phyloP scores from a whole-genome alignment of 305 asterid species.

The Fraxinus baroniana region DNA sequence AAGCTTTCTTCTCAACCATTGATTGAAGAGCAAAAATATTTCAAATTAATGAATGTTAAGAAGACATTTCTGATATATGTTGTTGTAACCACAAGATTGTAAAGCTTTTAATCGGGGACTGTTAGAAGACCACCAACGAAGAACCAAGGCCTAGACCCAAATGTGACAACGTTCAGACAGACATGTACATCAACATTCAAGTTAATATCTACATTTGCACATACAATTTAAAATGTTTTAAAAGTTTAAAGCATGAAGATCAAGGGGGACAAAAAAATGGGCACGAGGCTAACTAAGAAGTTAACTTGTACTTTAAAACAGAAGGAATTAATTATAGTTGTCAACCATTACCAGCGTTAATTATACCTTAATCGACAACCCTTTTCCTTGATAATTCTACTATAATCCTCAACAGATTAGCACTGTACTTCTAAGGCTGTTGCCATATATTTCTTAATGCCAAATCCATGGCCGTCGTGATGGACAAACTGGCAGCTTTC shows the following conservation, averaged over 20 bases:
- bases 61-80: neutral
- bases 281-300: slow-evolving; percentile 38
- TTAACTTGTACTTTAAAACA: slow-evolving; percentile 40
- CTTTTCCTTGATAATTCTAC: slow-evolving; percentile 10
- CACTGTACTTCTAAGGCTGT: slow-evolving; percentile 29
- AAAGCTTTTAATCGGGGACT: neutral
- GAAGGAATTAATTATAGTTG: slow-evolving; percentile 12
- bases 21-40: neutral
- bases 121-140: neutral
- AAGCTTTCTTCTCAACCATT: neutral
- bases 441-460: neutral
- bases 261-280: slow-evolving; percentile 16
- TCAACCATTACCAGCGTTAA: neutral
- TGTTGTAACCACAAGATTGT: neutral
- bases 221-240: neutral
- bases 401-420: slow-evolving; percentile 2
- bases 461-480: neutral
- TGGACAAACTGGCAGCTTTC: slow-evolving; percentile 28
- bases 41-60: neutral
- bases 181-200: slow-evolving; percentile 16
- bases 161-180: slow-evolving; percentile 33
- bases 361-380: slow-evolving; percentile 11
- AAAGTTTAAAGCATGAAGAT: slow-evolving; percentile 4
- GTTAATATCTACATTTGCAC: slow-evolving; percentile 5
- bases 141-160: slow-evolving; percentile 8